Evolutionary conservation across 2,329 filamentous ascomycete genomes (phyloP).

Genomic region (Fusarium keratoplasticum): DNA sequence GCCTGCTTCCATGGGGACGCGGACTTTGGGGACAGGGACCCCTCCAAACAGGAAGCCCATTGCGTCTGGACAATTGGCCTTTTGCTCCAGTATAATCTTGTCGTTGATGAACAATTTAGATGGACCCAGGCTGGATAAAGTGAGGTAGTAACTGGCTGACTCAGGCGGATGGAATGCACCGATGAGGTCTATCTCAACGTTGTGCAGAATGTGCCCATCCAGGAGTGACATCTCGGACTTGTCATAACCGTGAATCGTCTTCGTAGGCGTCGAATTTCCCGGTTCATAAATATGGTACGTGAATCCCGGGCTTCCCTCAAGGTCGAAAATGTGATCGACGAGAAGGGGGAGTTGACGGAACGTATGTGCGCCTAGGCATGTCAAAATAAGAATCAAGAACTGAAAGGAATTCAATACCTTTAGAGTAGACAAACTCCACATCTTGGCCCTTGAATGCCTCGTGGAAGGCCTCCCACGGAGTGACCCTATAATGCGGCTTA

Average conservation of each 20-base stretch:
- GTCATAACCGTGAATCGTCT: slow-evolving; percentile 38
- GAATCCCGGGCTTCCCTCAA: slow-evolving; percentile 49
- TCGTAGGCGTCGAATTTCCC: slow-evolving; percentile 38
- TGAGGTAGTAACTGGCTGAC: slow-evolving; percentile 47
- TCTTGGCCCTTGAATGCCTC: slow-evolving; percentile 39
- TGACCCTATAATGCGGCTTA: slow-evolving; percentile 51
- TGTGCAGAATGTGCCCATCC: slow-evolving; percentile 31
- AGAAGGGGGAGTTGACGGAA: slow-evolving; percentile 40
- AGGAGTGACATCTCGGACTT: slow-evolving; percentile 42
- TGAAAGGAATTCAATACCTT: slow-evolving; percentile 19
- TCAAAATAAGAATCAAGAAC: neutral
- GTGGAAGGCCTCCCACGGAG: slow-evolving; percentile 48
- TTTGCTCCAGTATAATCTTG: slow-evolving; percentile 47
- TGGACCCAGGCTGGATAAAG: slow-evolving; percentile 46
- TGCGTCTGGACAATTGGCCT: slow-evolving; percentile 45
- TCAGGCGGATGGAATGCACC: slow-evolving; percentile 47
- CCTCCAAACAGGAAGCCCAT: slow-evolving; percentile 51
- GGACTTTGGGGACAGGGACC: slow-evolving; percentile 44
- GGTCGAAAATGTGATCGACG: slow-evolving; percentile 43
- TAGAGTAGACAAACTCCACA: slow-evolving; percentile 45
- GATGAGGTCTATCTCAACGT: slow-evolving; percentile 47
- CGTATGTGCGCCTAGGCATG: slow-evolving; percentile 40
- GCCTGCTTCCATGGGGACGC: slow-evolving; percentile 44
- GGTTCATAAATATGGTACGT: slow-evolving; percentile 46
- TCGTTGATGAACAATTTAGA: slow-evolving; percentile 47